Evolutionary conservation across 2,329 filamentous ascomycete genomes (phyloP).

Genomic region (Ascocoryne sarcoides): DNA sequence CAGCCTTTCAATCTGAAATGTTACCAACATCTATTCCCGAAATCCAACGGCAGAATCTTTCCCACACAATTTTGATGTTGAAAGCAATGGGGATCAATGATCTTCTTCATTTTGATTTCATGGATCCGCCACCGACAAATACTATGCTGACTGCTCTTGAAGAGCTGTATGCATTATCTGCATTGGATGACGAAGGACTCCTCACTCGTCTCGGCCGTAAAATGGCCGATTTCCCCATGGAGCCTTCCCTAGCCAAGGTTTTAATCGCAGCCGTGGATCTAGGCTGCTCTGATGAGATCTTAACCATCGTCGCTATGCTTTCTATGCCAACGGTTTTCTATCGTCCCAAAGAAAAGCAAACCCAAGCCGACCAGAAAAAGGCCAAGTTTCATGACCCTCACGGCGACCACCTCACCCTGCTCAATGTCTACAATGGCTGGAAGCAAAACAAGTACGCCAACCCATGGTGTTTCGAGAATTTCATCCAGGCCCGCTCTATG

Average conservation of each 20-base stretch:
- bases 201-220: constrained; percentile 86
- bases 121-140: constrained; percentile 96
- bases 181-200: constrained; percentile 89
- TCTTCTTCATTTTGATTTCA: constrained; percentile 93
- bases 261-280: constrained; percentile 82
- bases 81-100: constrained; percentile 99
- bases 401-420: constrained; percentile 86
- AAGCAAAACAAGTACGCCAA: constrained; percentile 73
- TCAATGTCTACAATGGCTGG: constrained; percentile 98
- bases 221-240: constrained; percentile 99
- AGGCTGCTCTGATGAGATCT: constrained; percentile 84
- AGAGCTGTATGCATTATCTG: constrained; percentile 85
- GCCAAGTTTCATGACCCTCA: constrained; percentile 93
- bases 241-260: constrained; percentile 82
- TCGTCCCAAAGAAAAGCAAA: constrained; percentile 93
- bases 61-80: constrained; percentile 89
- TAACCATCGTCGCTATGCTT: constrained; percentile 92
- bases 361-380: constrained; percentile 95
- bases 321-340: constrained; percentile 84
- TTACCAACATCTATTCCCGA: constrained; percentile 91
- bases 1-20: constrained; percentile 95
- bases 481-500: constrained; percentile 88
- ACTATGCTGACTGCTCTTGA: constrained; percentile 96
- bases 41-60: constrained; percentile 90
- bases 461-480: constrained; percentile 96